phyloP scores from a whole-genome alignment of 495 filamentous ascomycete species.

The Hypoxylon fragiforme region DNA sequence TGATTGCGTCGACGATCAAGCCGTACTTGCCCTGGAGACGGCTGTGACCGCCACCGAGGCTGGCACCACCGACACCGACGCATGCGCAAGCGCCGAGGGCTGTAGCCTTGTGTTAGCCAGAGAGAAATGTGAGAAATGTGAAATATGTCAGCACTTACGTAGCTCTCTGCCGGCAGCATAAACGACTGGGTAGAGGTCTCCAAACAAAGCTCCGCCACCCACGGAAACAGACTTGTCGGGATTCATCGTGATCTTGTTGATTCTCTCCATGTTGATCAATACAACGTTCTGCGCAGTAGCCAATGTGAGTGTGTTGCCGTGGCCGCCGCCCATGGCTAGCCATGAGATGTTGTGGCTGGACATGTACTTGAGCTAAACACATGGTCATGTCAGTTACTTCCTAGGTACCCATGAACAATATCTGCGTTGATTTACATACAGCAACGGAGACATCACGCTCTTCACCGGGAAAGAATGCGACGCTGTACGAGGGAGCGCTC shows the following conservation, averaged over 20 bases:
- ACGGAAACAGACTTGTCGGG: not conserved
- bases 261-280: conserved; percentile 1
- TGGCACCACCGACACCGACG: conserved; percentile 62
- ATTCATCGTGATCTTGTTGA: conserved; percentile 1
- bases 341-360: conserved; percentile 4
- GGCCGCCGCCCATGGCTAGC: conserved; percentile 1
- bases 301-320: not conserved
- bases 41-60: conserved; percentile 63
- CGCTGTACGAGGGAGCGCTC: not conserved
- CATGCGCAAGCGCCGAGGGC: conserved; percentile 38
- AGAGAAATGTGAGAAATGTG: too few species aligned
- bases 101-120: not conserved
- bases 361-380: conserved; percentile 3
- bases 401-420: too few species aligned
- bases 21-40: conserved; percentile 60
- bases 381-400: not conserved
- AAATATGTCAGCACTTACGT: not conserved
- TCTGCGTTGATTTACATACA: not conserved
- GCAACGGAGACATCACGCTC: not conserved
- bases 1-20: conserved; percentile 58
- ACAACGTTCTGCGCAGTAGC: not conserved
- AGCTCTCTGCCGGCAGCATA: conserved; percentile 1
- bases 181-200: not conserved
- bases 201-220: not conserved
- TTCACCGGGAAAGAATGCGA: not conserved